Conservation (phyloP, 2,329 filamentous ascomycete genomes). For the Alternaria sp. region DNA sequence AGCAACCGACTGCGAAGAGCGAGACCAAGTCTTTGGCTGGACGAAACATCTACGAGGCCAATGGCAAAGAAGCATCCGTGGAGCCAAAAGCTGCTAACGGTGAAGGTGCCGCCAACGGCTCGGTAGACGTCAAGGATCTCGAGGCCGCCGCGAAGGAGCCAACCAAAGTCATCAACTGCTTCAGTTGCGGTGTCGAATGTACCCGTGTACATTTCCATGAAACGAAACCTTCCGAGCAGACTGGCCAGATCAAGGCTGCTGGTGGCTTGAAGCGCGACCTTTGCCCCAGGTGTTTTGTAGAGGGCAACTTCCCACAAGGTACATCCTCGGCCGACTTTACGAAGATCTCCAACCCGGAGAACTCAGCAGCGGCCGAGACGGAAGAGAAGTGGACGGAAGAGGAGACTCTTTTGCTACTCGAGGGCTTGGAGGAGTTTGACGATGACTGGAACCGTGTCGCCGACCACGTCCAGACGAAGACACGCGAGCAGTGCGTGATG, state of each 20-base stretch:
- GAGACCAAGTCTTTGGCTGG: constrained; percentile 92
- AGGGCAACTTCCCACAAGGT: constrained; percentile 80
- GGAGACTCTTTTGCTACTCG: constrained; percentile 85
- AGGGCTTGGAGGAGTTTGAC: constrained; percentile 90
- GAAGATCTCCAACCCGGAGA: constrained; percentile 86
- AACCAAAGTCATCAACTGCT: constrained; percentile 77
- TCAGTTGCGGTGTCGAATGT: constrained; percentile 91
- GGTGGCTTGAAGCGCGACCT: constrained; percentile 78
- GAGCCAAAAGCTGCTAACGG: constrained; percentile 65
- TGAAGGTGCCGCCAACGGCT: constrained; percentile 73
- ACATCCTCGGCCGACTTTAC: constrained; percentile 82
- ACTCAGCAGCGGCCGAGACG: constrained; percentile 77
- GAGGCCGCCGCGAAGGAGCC: constrained; percentile 66
- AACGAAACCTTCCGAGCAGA: constrained; percentile 62
- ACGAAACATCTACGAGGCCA: constrained; percentile 93
- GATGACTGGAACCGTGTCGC: constrained; percentile 96
- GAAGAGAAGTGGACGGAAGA: constrained; percentile 91
- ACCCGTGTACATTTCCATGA: constrained; percentile 74
- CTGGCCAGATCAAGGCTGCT: constrained; percentile 58
- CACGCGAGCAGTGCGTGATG: constrained; percentile 92
- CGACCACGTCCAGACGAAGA: constrained; percentile 88
- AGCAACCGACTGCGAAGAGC: constrained; percentile 71
- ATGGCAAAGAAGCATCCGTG: constrained; percentile 78
- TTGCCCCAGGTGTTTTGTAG: constrained; percentile 88
- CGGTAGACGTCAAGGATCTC: constrained; percentile 68